phyloP scores from a whole-genome alignment of 208 protist species.

The Trypanosoma melophagium region DNA sequence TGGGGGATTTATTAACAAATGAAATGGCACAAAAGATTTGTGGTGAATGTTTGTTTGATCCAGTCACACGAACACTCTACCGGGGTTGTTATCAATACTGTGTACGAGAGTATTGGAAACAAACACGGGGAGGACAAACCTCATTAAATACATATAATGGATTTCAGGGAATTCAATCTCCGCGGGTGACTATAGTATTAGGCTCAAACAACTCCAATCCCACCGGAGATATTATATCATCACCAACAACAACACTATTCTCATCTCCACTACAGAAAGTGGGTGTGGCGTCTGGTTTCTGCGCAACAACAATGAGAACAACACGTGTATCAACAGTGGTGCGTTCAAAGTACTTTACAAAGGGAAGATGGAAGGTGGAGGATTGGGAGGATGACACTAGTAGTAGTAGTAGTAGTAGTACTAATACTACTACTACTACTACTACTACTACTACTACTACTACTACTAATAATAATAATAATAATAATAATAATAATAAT shows the following conservation, averaged over 20 bases:
- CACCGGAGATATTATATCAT: background rate
- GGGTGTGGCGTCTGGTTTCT: constrained; percentile 38
- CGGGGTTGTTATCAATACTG: constrained; percentile 43
- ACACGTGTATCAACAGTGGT: constrained; percentile 30
- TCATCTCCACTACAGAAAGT: constrained; percentile 46
- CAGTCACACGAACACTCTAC: constrained; percentile 56
- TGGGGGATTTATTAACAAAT: constrained; percentile 43
- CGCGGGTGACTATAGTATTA: constrained; percentile 49
- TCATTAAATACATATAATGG: constrained; percentile 57
- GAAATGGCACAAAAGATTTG: constrained; percentile 61
- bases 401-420: too few species aligned
- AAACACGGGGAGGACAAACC: constrained; percentile 48
- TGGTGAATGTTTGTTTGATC: constrained; percentile 62
- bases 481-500: too few species aligned
- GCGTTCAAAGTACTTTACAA: constrained; percentile 65
- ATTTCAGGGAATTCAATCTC: constrained; percentile 50
- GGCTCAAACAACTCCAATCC: background rate
- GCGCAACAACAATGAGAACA: constrained; percentile 2
- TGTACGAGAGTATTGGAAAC: constrained; percentile 54
- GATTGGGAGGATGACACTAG: constrained; percentile 15
- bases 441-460: too few species aligned
- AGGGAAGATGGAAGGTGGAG: constrained; percentile 37
- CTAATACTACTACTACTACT: too few species aligned
- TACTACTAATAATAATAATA: too few species aligned
- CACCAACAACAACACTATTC: constrained; percentile 22